These are phyloP conservation scores for Sideroxylon spinosum DNA, from an alignment of 179 eudicot genomes.

Conservation along the genomic window DNA sequence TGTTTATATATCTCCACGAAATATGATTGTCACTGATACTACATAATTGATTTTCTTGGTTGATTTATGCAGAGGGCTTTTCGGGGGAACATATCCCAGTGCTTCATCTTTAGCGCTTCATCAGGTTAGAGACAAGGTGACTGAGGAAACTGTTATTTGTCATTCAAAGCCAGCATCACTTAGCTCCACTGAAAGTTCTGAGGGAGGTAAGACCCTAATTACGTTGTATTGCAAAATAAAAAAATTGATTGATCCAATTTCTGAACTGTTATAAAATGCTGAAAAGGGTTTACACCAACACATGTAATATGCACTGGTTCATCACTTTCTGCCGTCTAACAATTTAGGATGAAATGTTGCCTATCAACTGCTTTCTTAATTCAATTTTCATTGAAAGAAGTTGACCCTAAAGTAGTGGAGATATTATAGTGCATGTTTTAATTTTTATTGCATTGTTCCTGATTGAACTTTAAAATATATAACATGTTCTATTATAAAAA, in stretches of 20 bases:
- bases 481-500: constrained; percentile 3
- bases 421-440: too few species aligned
- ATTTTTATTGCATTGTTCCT: background rate
- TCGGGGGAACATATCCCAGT: constrained; percentile 20
- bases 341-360: background rate
- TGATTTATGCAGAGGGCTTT: constrained; percentile 25
- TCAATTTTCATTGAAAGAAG: background rate
- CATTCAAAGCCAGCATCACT: constrained; percentile 47
- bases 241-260: background rate
- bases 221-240: background rate
- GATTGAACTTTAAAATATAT: background rate
- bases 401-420: background rate
- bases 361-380: background rate
- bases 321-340: background rate
- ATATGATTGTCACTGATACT: background rate
- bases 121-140: constrained; percentile 22
- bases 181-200: constrained; percentile 44
- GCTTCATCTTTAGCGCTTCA: constrained; percentile 20
- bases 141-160: constrained; percentile 38
- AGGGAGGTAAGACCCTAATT: constrained; percentile 30
- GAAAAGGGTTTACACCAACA: background rate
- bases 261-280: background rate
- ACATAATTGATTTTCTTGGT: background rate
- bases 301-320: background rate
- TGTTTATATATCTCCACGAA: background rate